Conservation (phyloP, 116 monocot genomes). For the Posidonia oceanica region DNA sequence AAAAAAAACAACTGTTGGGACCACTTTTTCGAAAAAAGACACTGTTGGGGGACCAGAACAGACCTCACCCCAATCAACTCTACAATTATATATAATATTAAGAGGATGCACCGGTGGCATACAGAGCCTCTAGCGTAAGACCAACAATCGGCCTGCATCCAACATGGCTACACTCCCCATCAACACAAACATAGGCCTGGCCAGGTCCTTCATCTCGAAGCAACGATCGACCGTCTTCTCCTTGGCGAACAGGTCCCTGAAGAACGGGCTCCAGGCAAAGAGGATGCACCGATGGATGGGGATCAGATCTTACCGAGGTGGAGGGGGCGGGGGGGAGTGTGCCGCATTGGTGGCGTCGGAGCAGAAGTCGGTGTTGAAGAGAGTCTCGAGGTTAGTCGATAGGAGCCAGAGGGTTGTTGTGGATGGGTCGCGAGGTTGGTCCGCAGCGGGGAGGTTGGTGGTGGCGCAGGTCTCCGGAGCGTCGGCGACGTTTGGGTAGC, state of each 20-base stretch:
- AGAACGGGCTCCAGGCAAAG: slow-evolving; percentile 66
- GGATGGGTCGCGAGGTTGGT: neutral
- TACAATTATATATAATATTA: no score
- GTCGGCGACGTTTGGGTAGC: slow-evolving; percentile 5
- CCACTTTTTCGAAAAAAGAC: no score
- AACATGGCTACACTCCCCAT: slow-evolving; percentile 46
- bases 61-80: no score
- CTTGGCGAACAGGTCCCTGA: slow-evolving; percentile 29
- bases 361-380: slow-evolving; percentile 45
- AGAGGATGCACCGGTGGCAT: no score
- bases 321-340: slow-evolving; percentile 8
- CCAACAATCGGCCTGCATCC: slow-evolving; percentile 55
- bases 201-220: slow-evolving; percentile 23
- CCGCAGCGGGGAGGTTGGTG: neutral
- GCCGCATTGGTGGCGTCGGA: slow-evolving; percentile 37
- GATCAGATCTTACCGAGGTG: slow-evolving; percentile 17
- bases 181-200: slow-evolving; percentile 42
- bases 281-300: slow-evolving; percentile 68
- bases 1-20: no score
- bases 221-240: slow-evolving; percentile 1
- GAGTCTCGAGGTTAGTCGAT: slow-evolving; percentile 42
- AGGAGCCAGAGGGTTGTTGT: slow-evolving; percentile 49
- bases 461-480: no score
- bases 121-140: slow-evolving; percentile 60
- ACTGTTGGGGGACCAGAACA: no score